Percentiles rank a stretch among this genome's conserved stretches.
Evolutionary conservation across 2,329 filamentous ascomycete genomes (phyloP).

Genomic region (Coleophoma cylindrospora): DNA sequence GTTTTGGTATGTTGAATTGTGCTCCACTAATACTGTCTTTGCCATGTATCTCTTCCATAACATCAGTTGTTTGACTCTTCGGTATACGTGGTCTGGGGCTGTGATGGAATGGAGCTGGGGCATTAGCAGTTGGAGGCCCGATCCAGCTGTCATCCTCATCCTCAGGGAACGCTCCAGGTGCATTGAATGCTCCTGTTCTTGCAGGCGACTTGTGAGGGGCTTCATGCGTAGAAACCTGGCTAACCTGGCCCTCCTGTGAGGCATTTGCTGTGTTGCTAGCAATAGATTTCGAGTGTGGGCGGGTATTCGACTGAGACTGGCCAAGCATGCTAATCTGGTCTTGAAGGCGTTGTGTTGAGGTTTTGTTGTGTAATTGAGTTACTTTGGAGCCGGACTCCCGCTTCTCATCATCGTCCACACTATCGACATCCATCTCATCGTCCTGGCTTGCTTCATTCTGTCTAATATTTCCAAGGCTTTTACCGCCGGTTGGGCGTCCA

Average conservation of each 20-base stretch:
- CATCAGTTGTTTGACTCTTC: slow-evolving; percentile 58
- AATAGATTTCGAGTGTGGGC: slow-evolving; percentile 26
- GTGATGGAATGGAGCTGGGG: slow-evolving; percentile 21
- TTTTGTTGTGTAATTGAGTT: slow-evolving; percentile 68
- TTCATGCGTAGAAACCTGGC: slow-evolving; percentile 11
- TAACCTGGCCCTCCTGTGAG: slow-evolving; percentile 14
- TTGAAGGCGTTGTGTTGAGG: slow-evolving; percentile 88
- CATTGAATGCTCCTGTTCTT: slow-evolving; percentile 18
- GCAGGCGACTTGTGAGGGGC: slow-evolving; percentile 6
- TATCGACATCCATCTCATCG: slow-evolving; percentile 47
- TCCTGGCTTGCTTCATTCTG: slow-evolving; percentile 47
- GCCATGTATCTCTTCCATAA: slow-evolving; percentile 51
- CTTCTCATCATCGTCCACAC: background rate
- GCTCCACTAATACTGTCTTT: slow-evolving; percentile 42
- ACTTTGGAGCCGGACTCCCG: slow-evolving; percentile 38
- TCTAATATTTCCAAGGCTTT: slow-evolving; percentile 54
- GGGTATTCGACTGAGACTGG: slow-evolving; percentile 37
- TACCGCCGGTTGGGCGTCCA: slow-evolving; percentile 66
- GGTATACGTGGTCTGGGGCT: slow-evolving; percentile 46
- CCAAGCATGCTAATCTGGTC: slow-evolving; percentile 80
- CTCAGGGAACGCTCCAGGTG: slow-evolving; percentile 56
- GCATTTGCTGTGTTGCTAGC: slow-evolving; percentile 12
- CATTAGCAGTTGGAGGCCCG: slow-evolving; percentile 36
- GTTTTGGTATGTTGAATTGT: slow-evolving; percentile 40
- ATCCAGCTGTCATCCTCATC: slow-evolving; percentile 60